Percentiles rank a stretch among this genome's conserved stretches.
These are phyloP conservation scores for Cladosporium phlei DNA, from an alignment of 2,329 filamentous ascomycete genomes.

Conservation along the genomic window DNA sequence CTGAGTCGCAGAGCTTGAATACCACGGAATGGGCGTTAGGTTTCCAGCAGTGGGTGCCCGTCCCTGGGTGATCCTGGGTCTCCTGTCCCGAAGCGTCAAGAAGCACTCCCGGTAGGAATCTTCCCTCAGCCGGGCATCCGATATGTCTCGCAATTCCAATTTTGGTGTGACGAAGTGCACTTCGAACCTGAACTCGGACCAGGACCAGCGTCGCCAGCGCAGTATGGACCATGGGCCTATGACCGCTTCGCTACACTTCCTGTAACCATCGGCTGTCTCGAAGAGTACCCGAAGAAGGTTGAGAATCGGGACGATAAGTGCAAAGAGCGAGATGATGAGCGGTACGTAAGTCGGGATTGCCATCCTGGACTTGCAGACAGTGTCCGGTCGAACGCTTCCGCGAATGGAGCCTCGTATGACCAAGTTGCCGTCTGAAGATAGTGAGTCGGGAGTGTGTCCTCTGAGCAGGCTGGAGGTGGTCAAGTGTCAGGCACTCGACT, in stretches of 20 bases:
- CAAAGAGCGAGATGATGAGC: neutral
- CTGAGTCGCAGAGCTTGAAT: neutral
- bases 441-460: too few relatives aligned
- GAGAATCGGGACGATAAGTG: neutral
- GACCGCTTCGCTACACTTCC: neutral
- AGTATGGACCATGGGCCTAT: neutral
- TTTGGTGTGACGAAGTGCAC: neutral
- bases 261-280: neutral
- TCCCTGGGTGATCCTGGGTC: neutral
- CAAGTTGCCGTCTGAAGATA: too few relatives aligned
- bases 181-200: neutral
- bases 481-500: too few relatives aligned
- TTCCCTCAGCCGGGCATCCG: too few relatives aligned
- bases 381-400: too few relatives aligned
- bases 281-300: neutral
- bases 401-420: too few relatives aligned
- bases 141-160: neutral
- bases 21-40: neutral
- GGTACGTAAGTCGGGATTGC: too few relatives aligned
- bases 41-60: neutral
- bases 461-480: too few relatives aligned
- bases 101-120: too few relatives aligned
- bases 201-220: neutral
- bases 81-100: neutral
- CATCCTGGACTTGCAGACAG: too few relatives aligned